These are phyloP conservation scores for Amniculicola lignicola DNA, from an alignment of 495 filamentous ascomycete genomes.

Conservation along the genomic window DNA sequence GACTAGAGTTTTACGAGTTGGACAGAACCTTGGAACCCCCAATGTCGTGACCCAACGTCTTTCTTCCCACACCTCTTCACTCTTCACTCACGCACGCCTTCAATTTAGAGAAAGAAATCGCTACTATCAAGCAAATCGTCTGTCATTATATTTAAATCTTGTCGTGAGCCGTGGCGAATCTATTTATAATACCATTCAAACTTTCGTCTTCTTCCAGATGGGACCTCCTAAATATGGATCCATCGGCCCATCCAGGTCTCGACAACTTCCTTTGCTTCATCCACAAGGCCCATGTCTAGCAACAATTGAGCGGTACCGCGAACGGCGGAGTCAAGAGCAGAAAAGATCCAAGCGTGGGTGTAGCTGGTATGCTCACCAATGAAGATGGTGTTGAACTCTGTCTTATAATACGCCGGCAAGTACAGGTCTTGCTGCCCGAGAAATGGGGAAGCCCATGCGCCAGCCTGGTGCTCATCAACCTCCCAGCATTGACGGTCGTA, in stretches of 20 bases:
- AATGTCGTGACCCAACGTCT: no score
- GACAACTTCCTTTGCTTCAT: slow-evolving; percentile 64
- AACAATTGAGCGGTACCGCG: slow-evolving; percentile 62
- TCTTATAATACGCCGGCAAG: slow-evolving; percentile 66
- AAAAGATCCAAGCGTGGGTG: slow-evolving; percentile 73
- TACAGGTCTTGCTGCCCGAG: slow-evolving; percentile 64
- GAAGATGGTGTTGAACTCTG: slow-evolving; percentile 62
- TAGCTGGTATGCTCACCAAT: slow-evolving; percentile 70
- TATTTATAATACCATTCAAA: no score
- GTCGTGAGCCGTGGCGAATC: no score
- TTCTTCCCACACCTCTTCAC: no score
- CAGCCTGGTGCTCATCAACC: slow-evolving; percentile 30
- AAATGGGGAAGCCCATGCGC: slow-evolving; percentile 38
- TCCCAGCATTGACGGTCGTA: slow-evolving; percentile 31
- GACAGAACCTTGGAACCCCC: no score
- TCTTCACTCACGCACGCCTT: no score
- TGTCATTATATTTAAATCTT: no score
- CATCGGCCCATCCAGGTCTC: slow-evolving; percentile 69
- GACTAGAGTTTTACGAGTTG: no score
- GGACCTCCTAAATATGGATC: slow-evolving; percentile 42
- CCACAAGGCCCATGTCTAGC: slow-evolving; percentile 64
- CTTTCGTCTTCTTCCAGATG: no score
- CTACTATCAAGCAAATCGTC: no score
- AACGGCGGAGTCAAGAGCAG: slow-evolving; percentile 64
- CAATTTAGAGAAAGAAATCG: no score